phyloP scores from a whole-genome alignment of 176 grass and related monocot species.

The Phoenix dactylifera region DNA sequence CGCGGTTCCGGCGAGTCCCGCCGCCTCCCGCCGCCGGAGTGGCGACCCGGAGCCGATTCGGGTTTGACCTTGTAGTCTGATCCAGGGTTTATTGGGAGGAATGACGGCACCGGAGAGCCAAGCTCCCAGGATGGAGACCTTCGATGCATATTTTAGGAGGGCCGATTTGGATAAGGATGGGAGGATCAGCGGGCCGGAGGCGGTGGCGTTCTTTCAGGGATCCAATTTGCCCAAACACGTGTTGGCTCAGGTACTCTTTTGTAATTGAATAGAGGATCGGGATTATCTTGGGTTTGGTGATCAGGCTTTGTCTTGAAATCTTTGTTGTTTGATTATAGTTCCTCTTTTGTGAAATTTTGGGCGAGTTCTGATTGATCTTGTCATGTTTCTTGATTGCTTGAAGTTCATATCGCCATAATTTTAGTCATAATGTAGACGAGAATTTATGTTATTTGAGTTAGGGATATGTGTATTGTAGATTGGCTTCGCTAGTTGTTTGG shows the following conservation, averaged over 20 bases:
- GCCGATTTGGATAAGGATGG: conserved; percentile 96
- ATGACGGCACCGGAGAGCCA: conserved; percentile 1
- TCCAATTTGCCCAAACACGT: conserved; percentile 76
- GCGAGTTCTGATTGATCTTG: too few relatives aligned
- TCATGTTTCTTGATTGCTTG: too few relatives aligned
- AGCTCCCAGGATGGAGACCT: conserved; percentile 41
- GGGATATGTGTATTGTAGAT: too few relatives aligned
- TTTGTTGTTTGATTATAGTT: background rate
- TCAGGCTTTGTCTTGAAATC: background rate
- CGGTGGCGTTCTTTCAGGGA: conserved; percentile 89
- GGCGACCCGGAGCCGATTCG: too few relatives aligned
- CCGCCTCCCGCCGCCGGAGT: background rate
- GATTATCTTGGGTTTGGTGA: background rate
- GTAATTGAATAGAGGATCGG: background rate
- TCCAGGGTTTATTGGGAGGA: conserved; percentile 16
- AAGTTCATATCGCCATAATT: too few relatives aligned
- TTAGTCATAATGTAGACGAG: too few relatives aligned
- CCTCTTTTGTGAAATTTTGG: too few relatives aligned
- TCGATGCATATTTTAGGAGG: conserved; percentile 85
- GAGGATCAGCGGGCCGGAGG: conserved; percentile 87
- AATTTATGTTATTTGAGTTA: too few relatives aligned
- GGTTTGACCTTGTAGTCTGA: background rate
- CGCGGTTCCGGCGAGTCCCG: conserved; percentile 10
- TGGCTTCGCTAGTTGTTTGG: too few relatives aligned
- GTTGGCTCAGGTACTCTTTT: conserved; percentile 74